Base-by-base conservation (phyloP, 148 eudicot genomes). In the Rhododendron kiyosumense region DNA sequence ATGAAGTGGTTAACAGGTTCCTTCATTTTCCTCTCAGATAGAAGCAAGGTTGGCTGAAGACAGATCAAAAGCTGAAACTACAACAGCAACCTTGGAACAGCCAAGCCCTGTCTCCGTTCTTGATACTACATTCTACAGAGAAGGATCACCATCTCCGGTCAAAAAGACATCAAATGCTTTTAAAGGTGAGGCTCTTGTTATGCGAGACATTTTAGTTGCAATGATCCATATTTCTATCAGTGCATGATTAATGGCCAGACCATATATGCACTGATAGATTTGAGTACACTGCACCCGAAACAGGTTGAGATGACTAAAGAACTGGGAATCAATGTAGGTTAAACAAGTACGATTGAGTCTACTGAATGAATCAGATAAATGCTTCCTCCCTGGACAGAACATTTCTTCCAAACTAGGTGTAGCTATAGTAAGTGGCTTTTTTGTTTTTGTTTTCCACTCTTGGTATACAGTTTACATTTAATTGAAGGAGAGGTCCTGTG, bases 81-180 rank as follows among this genome's bases (percentile, higher is more conserved):
- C 85, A 79, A 87, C 85, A 73, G 84, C 87, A 65, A 86, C 88
- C 59, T 78, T 78, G 83, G 99, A 96, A 88, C 98, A 96, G 85
- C 98, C 99, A 81, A 96, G 99, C 86, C 99, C 99, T 14, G 88
- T 96, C 57, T 96, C 98, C 12, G 96, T 96, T 81, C 96, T 94
- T 81, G 99, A 96, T 88, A 89, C 86, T 24, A 81, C 89, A 76
- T 93, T 94, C 87, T 94, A 90, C 74, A 88, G 69, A 9, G 98
- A 96, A 78, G 96, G 94, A 84, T 87, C 92, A 84, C 92, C 94
- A 46, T 94, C 99, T 71, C 99, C 99, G 32, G 90, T 96, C 12
- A 93, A 90, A 83, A 93, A 93, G 89, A 92, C 84, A 89, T 83
- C 89, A 78, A 89, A 83, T 38, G 87, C 88, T 61, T 90, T 91